These are phyloP conservation scores for Zhuliangozyma blackwelliae DNA, from an alignment of 1,139 yeast genomes.

Conservation along the genomic window DNA sequence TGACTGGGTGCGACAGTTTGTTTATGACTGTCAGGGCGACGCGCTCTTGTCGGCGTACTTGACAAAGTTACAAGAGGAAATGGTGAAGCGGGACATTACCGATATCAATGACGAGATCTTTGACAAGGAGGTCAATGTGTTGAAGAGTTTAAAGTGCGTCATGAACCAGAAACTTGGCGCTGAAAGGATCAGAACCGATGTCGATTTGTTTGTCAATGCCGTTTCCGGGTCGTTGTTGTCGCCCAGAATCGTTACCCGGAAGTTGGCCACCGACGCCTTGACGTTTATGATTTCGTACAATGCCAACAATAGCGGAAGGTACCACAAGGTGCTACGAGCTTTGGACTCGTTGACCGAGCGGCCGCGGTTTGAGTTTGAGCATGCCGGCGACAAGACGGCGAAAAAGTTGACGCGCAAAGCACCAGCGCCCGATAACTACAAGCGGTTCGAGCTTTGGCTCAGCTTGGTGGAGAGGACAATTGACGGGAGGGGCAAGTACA, in stretches of 20 bases:
- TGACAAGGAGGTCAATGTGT: conserved; percentile 45
- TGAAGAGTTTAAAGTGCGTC: conserved; percentile 45
- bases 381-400: conserved; percentile 9
- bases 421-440: conserved; percentile 37
- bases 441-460: conserved; percentile 84
- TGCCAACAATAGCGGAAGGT: conserved; percentile 41
- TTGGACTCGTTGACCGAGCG: conserved; percentile 59
- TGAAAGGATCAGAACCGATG: conserved; percentile 39
- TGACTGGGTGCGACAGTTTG: conserved; percentile 80
- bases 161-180: conserved; percentile 47
- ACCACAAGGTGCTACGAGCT: conserved; percentile 58
- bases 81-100: conserved; percentile 27
- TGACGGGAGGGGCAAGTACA: conserved; percentile 78
- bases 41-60: conserved; percentile 58
- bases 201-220: conserved; percentile 37
- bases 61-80: conserved; percentile 36
- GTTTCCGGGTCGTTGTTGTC: conserved; percentile 45
- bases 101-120: conserved; percentile 43
- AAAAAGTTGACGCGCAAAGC: conserved; percentile 36
- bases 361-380: conserved; percentile 51
- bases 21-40: conserved; percentile 81
- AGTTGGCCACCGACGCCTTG: conserved; percentile 73
- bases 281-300: conserved; percentile 47
- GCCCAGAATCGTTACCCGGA: conserved; percentile 70
- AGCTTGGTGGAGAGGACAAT: conserved; percentile 66